Evolutionary conservation across 208 protist genomes (phyloP).

Genomic region (Trypanosomatidae sp.): DNA sequence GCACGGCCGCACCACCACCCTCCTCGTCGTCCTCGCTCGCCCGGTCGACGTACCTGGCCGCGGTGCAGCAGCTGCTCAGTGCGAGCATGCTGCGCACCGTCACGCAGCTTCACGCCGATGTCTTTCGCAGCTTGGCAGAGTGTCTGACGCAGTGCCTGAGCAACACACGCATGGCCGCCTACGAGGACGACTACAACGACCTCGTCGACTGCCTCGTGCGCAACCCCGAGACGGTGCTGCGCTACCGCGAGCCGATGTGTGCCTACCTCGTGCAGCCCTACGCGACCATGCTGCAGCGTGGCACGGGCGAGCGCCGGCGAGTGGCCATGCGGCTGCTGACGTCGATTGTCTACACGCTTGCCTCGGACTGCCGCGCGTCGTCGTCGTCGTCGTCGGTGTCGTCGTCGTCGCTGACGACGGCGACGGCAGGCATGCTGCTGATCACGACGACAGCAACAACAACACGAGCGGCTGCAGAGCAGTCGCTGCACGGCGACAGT

Average conservation of each 20-base stretch:
- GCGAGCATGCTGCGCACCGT: slow-evolving; percentile 19
- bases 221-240: slow-evolving; percentile 20
- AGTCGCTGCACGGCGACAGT: too few relatives aligned
- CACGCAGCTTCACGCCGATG: slow-evolving; percentile 24
- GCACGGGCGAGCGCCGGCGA: slow-evolving; percentile 37
- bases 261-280: slow-evolving; percentile 36
- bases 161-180: slow-evolving; percentile 36
- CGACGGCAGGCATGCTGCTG: too few relatives aligned
- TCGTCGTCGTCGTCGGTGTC: too few relatives aligned
- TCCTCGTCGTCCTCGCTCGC: slow-evolving; percentile 21
- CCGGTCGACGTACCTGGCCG: slow-evolving; percentile 20
- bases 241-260: slow-evolving; percentile 33
- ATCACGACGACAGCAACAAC: too few relatives aligned
- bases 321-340: slow-evolving; percentile 58
- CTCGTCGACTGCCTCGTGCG: slow-evolving; percentile 49
- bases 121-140: slow-evolving; percentile 38
- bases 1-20: too few relatives aligned
- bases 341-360: slow-evolving; percentile 36
- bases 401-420: too few relatives aligned
- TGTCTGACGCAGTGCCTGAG: slow-evolving; percentile 59
- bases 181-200: slow-evolving; percentile 49
- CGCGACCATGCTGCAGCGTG: slow-evolving; percentile 37
- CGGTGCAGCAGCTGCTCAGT: slow-evolving; percentile 45
- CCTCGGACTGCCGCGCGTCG: slow-evolving; percentile 12
- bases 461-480: too few relatives aligned